These are phyloP conservation scores for Epithemia pelagica DNA, from an alignment of 108 stramenopile genomes.

Conservation along the genomic window DNA sequence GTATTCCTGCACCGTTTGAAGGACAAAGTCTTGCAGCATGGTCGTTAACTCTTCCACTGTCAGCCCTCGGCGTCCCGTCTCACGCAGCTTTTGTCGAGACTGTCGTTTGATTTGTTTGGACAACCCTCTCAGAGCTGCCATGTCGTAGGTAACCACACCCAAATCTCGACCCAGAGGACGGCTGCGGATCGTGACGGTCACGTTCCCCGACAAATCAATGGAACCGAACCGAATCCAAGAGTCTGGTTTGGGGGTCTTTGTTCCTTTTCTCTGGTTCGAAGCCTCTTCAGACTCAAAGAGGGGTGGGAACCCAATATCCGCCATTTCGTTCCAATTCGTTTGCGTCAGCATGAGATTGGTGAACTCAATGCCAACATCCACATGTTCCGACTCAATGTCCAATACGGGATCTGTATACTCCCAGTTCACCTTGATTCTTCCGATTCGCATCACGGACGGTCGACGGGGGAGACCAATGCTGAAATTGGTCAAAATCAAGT, in stretches of 20 bases:
- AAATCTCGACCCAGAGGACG: slow-evolving; percentile 8
- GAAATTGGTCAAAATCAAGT: slow-evolving; percentile 16
- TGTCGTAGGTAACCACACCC: background rate
- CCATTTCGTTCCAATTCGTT: slow-evolving; percentile 29
- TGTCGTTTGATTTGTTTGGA: background rate
- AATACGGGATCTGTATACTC: slow-evolving; percentile 21
- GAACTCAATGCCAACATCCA: slow-evolving; percentile 27
- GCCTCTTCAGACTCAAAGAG: background rate
- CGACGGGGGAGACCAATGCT: slow-evolving; percentile 1
- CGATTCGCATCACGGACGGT: slow-evolving; percentile 14
- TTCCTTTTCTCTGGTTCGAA: background rate
- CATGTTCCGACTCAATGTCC: slow-evolving; percentile 28
- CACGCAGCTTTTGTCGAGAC: background rate
- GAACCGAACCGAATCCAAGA: slow-evolving; percentile 2
- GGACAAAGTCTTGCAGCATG: background rate
- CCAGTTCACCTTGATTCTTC: slow-evolving; percentile 15
- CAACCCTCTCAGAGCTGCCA: background rate
- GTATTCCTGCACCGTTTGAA: background rate
- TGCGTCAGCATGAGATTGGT: slow-evolving; percentile 24
- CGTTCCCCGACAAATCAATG: slow-evolving; percentile 3
- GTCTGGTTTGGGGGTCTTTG: background rate
- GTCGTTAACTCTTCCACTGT: background rate
- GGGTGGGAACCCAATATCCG: slow-evolving; percentile 28
- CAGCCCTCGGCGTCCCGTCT: background rate
- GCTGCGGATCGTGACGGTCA: background rate